Percentiles rank a stretch among this genome's conserved stretches.
Evolutionary conservation across 352 stramenopile genomes (phyloP).

Genomic region (Globisporangium irregulare): DNA sequence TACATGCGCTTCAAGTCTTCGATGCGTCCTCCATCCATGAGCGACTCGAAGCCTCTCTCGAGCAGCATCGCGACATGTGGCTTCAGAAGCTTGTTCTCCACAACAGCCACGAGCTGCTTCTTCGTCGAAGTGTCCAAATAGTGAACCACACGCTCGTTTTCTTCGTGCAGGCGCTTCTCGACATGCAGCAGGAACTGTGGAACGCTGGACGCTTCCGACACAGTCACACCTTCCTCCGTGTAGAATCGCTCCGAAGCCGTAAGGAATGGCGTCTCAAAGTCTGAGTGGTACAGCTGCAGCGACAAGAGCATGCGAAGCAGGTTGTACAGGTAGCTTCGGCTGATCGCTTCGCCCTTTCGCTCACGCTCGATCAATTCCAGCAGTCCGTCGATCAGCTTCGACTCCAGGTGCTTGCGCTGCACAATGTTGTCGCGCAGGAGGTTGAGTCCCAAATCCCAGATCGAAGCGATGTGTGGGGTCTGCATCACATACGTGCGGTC

Average conservation of each 20-base stretch:
- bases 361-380: slow-evolving; percentile 87
- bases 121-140: slow-evolving; percentile 76
- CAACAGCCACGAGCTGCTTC: slow-evolving; percentile 61
- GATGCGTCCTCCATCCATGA: slow-evolving; percentile 82
- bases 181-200: slow-evolving; percentile 87
- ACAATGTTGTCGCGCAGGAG: slow-evolving; percentile 62
- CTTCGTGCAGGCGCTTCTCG: slow-evolving; percentile 83
- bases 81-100: slow-evolving; percentile 84
- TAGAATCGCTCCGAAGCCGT: slow-evolving; percentile 88
- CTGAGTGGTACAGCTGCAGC: slow-evolving; percentile 81
- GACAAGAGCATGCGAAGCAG: slow-evolving; percentile 81
- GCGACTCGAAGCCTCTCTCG: slow-evolving; percentile 79
- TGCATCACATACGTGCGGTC: slow-evolving; percentile 90
- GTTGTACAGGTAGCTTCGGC: slow-evolving; percentile 76
- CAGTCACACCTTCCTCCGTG: slow-evolving; percentile 58
- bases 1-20: slow-evolving; percentile 90
- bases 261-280: slow-evolving; percentile 89
- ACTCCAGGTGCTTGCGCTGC: slow-evolving; percentile 48
- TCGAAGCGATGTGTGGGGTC: slow-evolving; percentile 76
- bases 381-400: slow-evolving; percentile 68
- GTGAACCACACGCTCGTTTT: slow-evolving; percentile 67
- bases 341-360: slow-evolving; percentile 85
- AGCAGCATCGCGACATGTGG: slow-evolving; percentile 80
- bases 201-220: slow-evolving; percentile 63
- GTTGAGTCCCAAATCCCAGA: slow-evolving; percentile 91